A percentile compares a stretch with the other conserved stretches of the same genome.
Evolutionary conservation across 129 eudicot genomes (phyloP).

Genomic region (Scalesia atractyloides): DNA sequence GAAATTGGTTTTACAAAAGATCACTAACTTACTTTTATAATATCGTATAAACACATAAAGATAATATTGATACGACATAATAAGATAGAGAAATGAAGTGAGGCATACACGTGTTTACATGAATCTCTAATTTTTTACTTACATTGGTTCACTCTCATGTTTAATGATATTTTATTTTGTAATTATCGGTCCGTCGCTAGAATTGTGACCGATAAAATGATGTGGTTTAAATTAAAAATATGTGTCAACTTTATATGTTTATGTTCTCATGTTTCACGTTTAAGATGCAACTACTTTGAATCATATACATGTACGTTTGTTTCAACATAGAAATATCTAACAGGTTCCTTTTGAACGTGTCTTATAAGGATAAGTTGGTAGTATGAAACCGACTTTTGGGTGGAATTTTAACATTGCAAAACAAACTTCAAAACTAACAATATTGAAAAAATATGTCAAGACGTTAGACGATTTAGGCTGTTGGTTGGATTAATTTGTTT

Average conservation of each 20-base stretch:
- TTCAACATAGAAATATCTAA: background rate
- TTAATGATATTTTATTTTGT: too few species aligned
- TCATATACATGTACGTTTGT: background rate
- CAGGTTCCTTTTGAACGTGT: constrained; percentile 7
- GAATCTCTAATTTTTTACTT: too few species aligned
- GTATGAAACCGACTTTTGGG: constrained; percentile 1
- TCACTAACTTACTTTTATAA: background rate
- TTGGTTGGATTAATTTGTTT: background rate
- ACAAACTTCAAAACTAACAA: constrained; percentile 5
- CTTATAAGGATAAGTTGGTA: background rate
- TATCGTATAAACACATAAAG: too few species aligned
- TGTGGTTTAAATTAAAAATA: too few species aligned
- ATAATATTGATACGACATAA: too few species aligned
- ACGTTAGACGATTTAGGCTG: background rate
- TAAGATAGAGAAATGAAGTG: too few species aligned
- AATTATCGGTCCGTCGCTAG: too few species aligned
- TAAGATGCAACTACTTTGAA: background rate
- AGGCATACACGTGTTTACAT: too few species aligned
- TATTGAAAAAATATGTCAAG: background rate
- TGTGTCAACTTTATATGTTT: too few species aligned
- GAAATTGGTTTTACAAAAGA: background rate
- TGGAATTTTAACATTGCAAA: background rate
- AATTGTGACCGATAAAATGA: too few species aligned
- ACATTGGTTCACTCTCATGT: too few species aligned
- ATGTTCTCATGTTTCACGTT: background rate